Evolutionary conservation across 2,329 filamentous ascomycete species (phyloP).

Genomic region (Cylindrodendrum hubeiense): DNA sequence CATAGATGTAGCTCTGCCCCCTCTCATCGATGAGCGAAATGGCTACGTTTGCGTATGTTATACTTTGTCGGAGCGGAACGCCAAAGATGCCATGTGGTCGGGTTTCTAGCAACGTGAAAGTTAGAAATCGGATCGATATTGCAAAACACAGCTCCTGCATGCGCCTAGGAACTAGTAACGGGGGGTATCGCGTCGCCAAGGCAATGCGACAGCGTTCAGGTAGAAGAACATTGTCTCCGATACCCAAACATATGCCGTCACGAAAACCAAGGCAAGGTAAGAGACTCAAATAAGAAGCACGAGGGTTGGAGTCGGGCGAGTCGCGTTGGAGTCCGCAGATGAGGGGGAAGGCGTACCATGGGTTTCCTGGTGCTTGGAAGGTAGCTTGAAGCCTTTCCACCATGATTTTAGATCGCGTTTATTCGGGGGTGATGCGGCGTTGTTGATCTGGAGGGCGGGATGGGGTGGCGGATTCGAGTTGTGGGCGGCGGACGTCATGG

Average conservation of each 20-base stretch:
- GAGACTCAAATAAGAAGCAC: background rate
- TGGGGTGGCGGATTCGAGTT: conserved; percentile 50
- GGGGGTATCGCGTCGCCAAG: conserved; percentile 5
- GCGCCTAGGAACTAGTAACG: background rate
- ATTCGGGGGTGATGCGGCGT: conserved; percentile 77
- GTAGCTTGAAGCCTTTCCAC: conserved; percentile 95
- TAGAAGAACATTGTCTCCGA: background rate
- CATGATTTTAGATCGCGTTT: conserved; percentile 93
- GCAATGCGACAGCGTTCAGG: conserved; percentile 9
- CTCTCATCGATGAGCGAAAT: conserved; percentile 95
- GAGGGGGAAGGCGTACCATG: conserved; percentile 58
- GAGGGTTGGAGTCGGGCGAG: conserved; percentile 2
- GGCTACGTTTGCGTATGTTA: conserved; percentile 97
- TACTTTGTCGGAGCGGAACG: conserved; percentile 91
- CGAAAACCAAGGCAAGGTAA: conserved; percentile 12
- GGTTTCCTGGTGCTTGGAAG: conserved; percentile 67
- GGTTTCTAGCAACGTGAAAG: conserved; percentile 52
- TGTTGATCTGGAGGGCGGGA: conserved; percentile 47
- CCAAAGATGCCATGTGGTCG: conserved; percentile 87
- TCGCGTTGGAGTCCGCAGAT: conserved; percentile 10
- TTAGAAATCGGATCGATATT: conserved; percentile 29
- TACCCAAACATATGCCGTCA: background rate
- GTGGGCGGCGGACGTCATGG: conserved; percentile 53
- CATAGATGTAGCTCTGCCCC: conserved; percentile 96
- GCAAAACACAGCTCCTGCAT: background rate